These are phyloP conservation scores for Talaromyces funiculosus DNA, from an alignment of 2,329 filamentous ascomycete genomes.

Conservation along the genomic window DNA sequence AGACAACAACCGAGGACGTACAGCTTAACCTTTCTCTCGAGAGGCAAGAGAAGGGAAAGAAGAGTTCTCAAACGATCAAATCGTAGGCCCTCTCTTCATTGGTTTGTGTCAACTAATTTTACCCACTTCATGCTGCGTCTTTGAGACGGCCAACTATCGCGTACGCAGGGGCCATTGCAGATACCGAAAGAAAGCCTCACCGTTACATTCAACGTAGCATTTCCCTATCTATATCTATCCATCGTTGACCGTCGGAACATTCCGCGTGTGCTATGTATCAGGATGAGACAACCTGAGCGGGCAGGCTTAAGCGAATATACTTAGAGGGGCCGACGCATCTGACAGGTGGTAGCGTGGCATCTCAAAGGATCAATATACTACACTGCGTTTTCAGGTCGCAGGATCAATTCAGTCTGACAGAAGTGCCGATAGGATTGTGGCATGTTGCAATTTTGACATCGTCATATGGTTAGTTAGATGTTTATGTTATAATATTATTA, in stretches of 20 bases:
- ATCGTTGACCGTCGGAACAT: neutral
- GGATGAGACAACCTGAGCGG: slow-evolving; percentile 3
- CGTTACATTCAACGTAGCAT: neutral
- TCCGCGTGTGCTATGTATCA: slow-evolving; percentile 3
- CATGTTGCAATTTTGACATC: neutral
- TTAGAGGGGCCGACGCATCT: neutral
- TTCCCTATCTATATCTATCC: neutral
- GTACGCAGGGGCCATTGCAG: neutral
- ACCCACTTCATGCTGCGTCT: neutral
- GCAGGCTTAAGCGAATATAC: neutral
- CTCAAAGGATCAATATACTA: slow-evolving; percentile 10
- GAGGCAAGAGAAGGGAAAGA: neutral
- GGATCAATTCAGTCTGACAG: neutral
- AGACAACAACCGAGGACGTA: neutral
- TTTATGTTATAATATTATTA: neutral
- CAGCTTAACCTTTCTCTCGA: too few species aligned
- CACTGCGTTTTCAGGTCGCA: neutral
- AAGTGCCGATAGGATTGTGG: neutral
- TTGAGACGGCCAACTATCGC: neutral
- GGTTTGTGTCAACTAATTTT: neutral
- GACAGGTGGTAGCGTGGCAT: neutral
- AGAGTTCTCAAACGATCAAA: neutral
- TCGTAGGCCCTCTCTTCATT: neutral
- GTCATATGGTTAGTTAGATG: neutral
- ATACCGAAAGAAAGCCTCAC: neutral